Evolutionary conservation across 768 basidiomycete species (phyloP).

Genomic region (Suillus ampliporus): DNA sequence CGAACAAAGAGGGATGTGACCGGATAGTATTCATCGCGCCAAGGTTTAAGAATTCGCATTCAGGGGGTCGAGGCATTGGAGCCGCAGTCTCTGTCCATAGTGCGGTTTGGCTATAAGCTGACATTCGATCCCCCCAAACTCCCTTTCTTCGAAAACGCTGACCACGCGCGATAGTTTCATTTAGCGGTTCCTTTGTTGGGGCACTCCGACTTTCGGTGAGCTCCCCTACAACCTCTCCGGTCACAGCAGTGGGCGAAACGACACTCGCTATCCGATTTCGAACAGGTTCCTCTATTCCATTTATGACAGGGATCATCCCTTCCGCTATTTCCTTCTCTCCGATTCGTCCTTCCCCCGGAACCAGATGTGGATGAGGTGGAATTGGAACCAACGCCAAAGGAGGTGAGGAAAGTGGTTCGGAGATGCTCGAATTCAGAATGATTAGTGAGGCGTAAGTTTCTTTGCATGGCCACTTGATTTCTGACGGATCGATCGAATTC

Average conservation of each 20-base stretch:
- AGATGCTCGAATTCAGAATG: conserved; percentile 2
- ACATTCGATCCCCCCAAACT: neutral
- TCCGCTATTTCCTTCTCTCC: conserved; percentile 3
- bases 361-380: neutral
- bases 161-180: neutral
- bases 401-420: conserved; percentile 4
- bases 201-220: neutral
- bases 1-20: conserved; percentile 2
- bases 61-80: neutral
- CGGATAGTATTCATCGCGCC: neutral
- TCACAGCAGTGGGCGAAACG: conserved; percentile 11
- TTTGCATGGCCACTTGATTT: conserved; percentile 1
- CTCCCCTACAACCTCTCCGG: neutral
- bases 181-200: neutral
- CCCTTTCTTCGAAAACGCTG: neutral
- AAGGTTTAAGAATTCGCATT: neutral
- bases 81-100: neutral
- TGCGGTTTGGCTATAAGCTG: rapidly evolving
- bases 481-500: neutral
- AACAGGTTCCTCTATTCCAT: conserved; percentile 10
- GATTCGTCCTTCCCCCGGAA: neutral
- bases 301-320: conserved; percentile 12
- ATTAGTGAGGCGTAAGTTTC: neutral
- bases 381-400: neutral
- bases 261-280: neutral